Evolutionary conservation across 2,329 filamentous ascomycete genomes (phyloP).

Genomic region (Aphanoascus verrucosus): DNA sequence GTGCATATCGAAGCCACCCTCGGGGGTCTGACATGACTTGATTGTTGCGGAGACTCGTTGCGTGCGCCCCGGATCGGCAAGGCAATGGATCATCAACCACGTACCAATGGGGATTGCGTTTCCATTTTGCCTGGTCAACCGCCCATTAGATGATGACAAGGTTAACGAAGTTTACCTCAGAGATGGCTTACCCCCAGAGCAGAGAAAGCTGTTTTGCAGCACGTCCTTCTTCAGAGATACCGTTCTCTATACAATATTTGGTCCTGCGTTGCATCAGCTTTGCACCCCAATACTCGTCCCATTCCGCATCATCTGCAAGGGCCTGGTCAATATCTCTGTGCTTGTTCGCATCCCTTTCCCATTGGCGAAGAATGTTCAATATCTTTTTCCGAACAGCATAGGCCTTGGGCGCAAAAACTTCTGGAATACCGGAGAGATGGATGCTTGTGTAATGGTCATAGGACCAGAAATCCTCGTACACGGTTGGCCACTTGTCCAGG

Average conservation of each 20-base stretch:
- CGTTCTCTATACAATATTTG: slow-evolving; percentile 7
- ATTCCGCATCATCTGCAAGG: slow-evolving; percentile 25
- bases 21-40: slow-evolving; percentile 2
- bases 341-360: slow-evolving; percentile 12
- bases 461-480: slow-evolving; percentile 17
- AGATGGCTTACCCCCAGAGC: slow-evolving; percentile 12
- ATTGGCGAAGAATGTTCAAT: slow-evolving; percentile 14
- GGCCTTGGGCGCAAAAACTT: slow-evolving; percentile 15
- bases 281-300: slow-evolving; percentile 15
- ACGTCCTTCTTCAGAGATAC: slow-evolving; percentile 9
- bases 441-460: slow-evolving; percentile 17
- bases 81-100: slow-evolving; percentile 13
- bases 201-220: slow-evolving; percentile 9
- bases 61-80: slow-evolving; percentile 6
- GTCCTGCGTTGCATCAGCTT: slow-evolving; percentile 6
- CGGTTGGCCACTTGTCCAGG: slow-evolving; percentile 17
- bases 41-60: slow-evolving; percentile 3
- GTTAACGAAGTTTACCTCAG: not conserved
- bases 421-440: slow-evolving; percentile 15
- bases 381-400: slow-evolving; percentile 13
- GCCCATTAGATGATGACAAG: not conserved
- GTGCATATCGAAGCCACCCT: slow-evolving; percentile 11
- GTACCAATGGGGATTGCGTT: slow-evolving; percentile 9
- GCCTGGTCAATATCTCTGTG: slow-evolving; percentile 22
- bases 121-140: slow-evolving; percentile 10